These are phyloP conservation scores for Plasmopara viticola DNA, from an alignment of 352 stramenopile genomes.

Conservation along the genomic window DNA sequence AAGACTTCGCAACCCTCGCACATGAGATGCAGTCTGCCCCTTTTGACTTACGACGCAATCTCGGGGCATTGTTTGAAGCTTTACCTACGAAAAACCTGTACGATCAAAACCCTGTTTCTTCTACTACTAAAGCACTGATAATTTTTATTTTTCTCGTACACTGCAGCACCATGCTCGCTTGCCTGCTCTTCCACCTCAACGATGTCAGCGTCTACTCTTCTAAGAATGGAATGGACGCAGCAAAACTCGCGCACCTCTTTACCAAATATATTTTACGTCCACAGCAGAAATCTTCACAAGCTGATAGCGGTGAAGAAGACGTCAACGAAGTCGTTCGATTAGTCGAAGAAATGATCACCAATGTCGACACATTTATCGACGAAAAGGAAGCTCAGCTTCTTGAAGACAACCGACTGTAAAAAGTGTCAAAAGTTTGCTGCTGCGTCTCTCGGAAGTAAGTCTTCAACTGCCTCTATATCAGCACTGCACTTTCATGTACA, in stretches of 20 bases:
- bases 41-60: constrained; percentile 50
- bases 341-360: constrained; percentile 65
- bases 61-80: constrained; percentile 49
- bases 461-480: too few species aligned
- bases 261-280: constrained; percentile 48
- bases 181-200: constrained; percentile 76
- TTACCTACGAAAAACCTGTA: constrained; percentile 68
- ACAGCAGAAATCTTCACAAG: constrained; percentile 8
- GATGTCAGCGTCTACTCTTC: constrained; percentile 74
- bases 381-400: constrained; percentile 56
- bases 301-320: constrained; percentile 11
- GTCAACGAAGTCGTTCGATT: constrained; percentile 21
- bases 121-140: background rate
- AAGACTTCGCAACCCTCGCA: constrained; percentile 48
- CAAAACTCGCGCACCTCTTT: constrained; percentile 46
- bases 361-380: constrained; percentile 71
- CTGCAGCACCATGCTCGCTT: constrained; percentile 56
- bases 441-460: too few species aligned
- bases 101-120: constrained; percentile 8
- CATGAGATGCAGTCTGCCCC: constrained; percentile 31
- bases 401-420: constrained; percentile 36
- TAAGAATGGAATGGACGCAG: constrained; percentile 67
- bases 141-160: background rate
- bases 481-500: constrained; percentile 60
- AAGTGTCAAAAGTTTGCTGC: background rate